phyloP scores from a whole-genome alignment of 805 yeast genomes.

The Myxozyma mucilagina region DNA sequence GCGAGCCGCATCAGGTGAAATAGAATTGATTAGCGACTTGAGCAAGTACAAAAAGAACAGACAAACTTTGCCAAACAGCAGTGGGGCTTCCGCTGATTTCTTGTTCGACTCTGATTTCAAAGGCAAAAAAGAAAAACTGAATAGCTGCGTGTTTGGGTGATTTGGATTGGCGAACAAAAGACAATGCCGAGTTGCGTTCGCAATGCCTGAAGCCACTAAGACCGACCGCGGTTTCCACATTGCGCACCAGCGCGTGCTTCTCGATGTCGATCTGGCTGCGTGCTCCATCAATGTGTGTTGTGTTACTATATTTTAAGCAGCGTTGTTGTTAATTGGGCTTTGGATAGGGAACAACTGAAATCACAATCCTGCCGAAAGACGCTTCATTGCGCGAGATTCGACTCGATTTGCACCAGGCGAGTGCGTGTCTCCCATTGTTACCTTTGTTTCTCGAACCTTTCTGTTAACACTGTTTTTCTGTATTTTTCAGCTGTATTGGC shows the following conservation, averaged over 20 bases:
- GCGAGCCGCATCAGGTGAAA: too few relatives aligned
- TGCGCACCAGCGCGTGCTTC: constrained; percentile 29
- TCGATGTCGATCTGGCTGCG: constrained; percentile 23
- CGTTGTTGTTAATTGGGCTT: neutral
- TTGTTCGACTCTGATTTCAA: neutral
- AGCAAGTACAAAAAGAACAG: too few relatives aligned
- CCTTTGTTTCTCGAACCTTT: neutral
- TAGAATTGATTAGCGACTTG: too few relatives aligned
- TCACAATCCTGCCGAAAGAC: constrained; percentile 73
- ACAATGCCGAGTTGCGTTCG: neutral
- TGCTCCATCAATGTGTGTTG: constrained; percentile 14
- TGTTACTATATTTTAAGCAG: neutral
- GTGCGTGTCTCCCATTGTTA: constrained; percentile 38
- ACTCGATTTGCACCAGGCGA: constrained; percentile 73
- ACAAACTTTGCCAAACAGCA: too few relatives aligned
- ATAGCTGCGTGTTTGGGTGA: too few relatives aligned
- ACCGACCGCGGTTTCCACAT: constrained; percentile 29
- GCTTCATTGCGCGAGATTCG: constrained; percentile 57
- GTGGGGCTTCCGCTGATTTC: neutral
- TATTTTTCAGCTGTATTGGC: constrained; percentile 50
- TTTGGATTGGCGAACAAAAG: too few relatives aligned
- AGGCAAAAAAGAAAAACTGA: neutral
- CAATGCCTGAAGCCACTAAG: constrained; percentile 23
- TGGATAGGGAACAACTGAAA: constrained; percentile 69
- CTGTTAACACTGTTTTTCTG: neutral